Evolutionary conservation across 768 basidiomycete species (phyloP).

Genomic region (Serendipita vermifera): DNA sequence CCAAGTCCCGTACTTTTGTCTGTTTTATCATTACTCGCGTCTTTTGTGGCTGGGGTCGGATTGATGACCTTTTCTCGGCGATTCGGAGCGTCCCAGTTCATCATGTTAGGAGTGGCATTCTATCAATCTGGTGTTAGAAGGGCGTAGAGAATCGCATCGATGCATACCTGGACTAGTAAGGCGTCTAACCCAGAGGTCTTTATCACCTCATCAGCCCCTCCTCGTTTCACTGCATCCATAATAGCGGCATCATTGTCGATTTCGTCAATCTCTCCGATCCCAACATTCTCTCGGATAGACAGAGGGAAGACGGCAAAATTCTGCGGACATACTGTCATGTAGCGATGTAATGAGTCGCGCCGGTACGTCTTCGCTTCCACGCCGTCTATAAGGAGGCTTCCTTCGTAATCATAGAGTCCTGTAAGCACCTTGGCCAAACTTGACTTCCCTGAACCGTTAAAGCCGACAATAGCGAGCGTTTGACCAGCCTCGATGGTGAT

Average conservation of each 20-base stretch:
- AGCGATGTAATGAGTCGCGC: conserved; percentile 59
- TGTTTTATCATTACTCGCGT: too few relatives aligned
- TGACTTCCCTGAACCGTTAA: conserved; percentile 1
- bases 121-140: too few relatives aligned
- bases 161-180: too few relatives aligned
- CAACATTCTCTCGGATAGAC: conserved; percentile 72
- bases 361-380: conserved; percentile 50
- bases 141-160: too few relatives aligned
- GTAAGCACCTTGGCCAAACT: background rate
- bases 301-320: conserved; percentile 63
- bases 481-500: conserved; percentile 21
- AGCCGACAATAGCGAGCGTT: conserved; percentile 23
- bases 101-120: too few relatives aligned
- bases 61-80: too few relatives aligned
- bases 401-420: conserved; percentile 27
- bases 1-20: too few relatives aligned
- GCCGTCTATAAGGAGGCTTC: conserved; percentile 56
- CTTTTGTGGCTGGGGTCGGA: too few relatives aligned
- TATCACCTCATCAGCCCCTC: background rate
- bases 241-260: conserved; percentile 24
- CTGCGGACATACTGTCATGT: conserved; percentile 75
- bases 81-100: too few relatives aligned
- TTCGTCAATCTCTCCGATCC: conserved; percentile 64
- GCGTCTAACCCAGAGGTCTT: background rate
- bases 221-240: background rate